Conservation (phyloP, 2,329 filamentous ascomycete genomes). For the Phialophora verrucosa region DNA sequence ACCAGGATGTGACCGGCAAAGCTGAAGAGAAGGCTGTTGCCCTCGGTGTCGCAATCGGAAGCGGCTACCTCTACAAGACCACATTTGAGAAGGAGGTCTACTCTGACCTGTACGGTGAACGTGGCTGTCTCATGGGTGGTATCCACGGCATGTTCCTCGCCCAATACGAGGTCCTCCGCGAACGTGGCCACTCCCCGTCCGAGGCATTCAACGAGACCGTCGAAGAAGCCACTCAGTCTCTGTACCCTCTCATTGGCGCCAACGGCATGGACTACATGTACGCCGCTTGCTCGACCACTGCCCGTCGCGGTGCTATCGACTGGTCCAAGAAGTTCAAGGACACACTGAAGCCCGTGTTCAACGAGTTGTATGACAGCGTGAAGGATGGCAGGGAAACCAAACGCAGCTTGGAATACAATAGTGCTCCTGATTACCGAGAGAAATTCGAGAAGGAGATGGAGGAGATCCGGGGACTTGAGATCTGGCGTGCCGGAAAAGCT, state of each 20-base stretch:
- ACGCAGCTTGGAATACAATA: constrained; percentile 96
- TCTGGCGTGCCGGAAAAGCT: constrained; percentile 98
- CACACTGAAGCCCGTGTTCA: constrained; percentile 97
- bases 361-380: constrained; percentile 93
- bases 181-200: constrained; percentile 94
- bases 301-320: constrained; percentile 97
- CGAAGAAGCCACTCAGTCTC: constrained; percentile 96
- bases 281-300: constrained; percentile 98
- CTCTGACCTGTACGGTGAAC: constrained; percentile 99
- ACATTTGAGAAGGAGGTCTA: constrained; percentile 99
- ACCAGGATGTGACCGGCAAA: constrained; percentile 96
- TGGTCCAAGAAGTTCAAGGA: constrained; percentile 98
- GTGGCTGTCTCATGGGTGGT: constrained; percentile 99
- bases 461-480: constrained; percentile 97
- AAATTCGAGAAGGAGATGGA: constrained; percentile 98
- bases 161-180: constrained; percentile 99
- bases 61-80: constrained; percentile 99
- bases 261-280: constrained; percentile 99
- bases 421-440: constrained; percentile 92
- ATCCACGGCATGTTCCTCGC: constrained; percentile 99
- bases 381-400: constrained; percentile 90
- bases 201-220: constrained; percentile 99
- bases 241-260: constrained; percentile 96
- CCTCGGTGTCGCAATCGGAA: constrained; percentile 94
- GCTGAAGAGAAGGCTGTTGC: constrained; percentile 98